Evolutionary conservation across 2,329 filamentous ascomycete species (phyloP), one percentile per base, ranked within the genome.

Genomic region (Peltaster fructicola): DNA sequence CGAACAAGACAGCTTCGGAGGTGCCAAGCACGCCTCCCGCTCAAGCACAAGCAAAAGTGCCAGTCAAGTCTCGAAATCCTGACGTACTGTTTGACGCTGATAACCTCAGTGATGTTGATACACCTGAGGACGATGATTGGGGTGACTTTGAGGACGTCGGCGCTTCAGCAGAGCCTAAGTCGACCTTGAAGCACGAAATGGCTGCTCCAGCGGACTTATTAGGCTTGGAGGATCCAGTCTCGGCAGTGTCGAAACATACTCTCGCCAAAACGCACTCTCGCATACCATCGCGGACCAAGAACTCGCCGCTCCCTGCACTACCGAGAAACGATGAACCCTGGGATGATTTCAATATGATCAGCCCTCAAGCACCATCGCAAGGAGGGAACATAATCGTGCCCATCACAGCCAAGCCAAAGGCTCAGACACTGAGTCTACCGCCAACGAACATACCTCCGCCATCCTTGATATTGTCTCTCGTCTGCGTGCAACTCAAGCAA

Each of bases 381-480:
- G 14, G 6, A 8, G 6, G 18, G 9, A 26, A 9, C 14, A 14
- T 21, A 15, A 20, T 26, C 7, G 16, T 11, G 8, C 24, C 26
- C 11, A 26, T 17, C 6, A 14, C 14, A n/a, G 7, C 10, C 6
- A 26, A 41, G 50, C 17, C 23, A 3, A 24, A 16, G 16, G 18
- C 20, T 14, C 23, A n/a, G n/a, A n/a, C n/a, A n/a, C n/a, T n/a
- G 10, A 17, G 16, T 5, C 31, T 52, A 13, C 76, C 80, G 5
- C 82, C 82, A 4, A 80, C 72, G 10, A 93, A 92, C 43, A 71
- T 93, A 6, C 85, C 85, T 7, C 85, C 85, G 4, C 85, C 85
- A 1, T 79, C 79, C 1, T 63, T 91, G 11, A 59, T 95, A 8
- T 61, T 95, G 12, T 72, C 77, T 6, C 51, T 81, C 6, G n/a